Evolutionary conservation across 2,329 filamentous ascomycete genomes (phyloP).

Genomic region (Curvularia sp.): DNA sequence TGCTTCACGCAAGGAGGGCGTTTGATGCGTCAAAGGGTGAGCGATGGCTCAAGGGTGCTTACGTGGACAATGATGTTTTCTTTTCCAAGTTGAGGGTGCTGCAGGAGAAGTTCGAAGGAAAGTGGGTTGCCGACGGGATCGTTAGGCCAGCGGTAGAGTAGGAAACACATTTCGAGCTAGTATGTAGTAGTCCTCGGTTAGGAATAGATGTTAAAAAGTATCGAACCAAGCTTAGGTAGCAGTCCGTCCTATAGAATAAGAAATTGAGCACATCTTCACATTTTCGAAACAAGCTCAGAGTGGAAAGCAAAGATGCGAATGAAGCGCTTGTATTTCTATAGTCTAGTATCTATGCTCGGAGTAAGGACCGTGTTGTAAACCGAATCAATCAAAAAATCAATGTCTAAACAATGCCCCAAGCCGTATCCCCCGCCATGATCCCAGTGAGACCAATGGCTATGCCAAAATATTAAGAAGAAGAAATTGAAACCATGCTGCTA

Average conservation of each 20-base stretch:
- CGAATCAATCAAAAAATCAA: background rate
- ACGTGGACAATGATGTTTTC: constrained; percentile 74
- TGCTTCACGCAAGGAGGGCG: constrained; percentile 81
- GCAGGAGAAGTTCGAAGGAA: constrained; percentile 44
- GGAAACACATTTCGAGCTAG: background rate
- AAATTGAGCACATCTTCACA: background rate
- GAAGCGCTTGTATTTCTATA: constrained; percentile 3
- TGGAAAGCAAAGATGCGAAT: background rate
- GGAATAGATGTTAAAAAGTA: background rate
- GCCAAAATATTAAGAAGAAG: background rate
- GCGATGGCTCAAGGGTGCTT: constrained; percentile 85
- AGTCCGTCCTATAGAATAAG: background rate
- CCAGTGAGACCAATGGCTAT: background rate
- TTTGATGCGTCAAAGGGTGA: constrained; percentile 74
- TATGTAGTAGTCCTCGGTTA: background rate
- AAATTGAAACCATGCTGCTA: background rate
- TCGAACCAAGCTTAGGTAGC: no score
- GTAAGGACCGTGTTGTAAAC: background rate
- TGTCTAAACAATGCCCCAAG: background rate
- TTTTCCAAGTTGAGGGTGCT: constrained; percentile 56
- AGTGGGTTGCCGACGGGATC: constrained; percentile 47
- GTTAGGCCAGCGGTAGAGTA: constrained; percentile 29
- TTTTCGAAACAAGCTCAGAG: background rate
- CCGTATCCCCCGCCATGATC: background rate
- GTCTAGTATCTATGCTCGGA: background rate